Evolutionary conservation across 192 early-diverging fungal species (phyloP), one percentile per base, ranked within the genome.

Genomic region (Dispira simplex): DNA sequence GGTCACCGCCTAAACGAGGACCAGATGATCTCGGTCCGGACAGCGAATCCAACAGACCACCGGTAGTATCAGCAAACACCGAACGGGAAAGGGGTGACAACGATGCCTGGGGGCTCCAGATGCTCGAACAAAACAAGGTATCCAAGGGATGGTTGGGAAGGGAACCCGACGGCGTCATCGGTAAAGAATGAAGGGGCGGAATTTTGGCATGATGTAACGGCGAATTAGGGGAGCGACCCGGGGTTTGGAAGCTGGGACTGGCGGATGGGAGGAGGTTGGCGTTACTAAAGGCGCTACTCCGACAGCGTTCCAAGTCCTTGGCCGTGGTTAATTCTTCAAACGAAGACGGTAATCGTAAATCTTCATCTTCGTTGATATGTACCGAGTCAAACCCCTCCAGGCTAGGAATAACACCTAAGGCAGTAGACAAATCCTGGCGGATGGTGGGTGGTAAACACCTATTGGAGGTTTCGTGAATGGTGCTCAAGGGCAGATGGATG

Each of bases 121-220:
- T 56, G 21, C 21, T 56, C 25, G 54, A 26, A 28, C 21, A 10
- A 25, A 56, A 21, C 12, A 56, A 56, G 1, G 54, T 10, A 1
- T 56, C 54, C 25, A 12, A 27, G 54, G 54, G 25, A 13, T 8
- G 13, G 54, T 14, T 56, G 25, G 54, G 54, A 21, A 56, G 54
- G 54, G 54, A 56, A 3, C 54, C 54, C 9, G 28, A 25, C 16
- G 16, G 4, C 2, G 54, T 13, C 54, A 56, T 21, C 28, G 13
- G 16, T 21, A 25, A 9, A 12, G 23, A 27, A 21, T 28, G 25
- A 9, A 56, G 12, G 54, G 54, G 23, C 3, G 20, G 21, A 25
- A 56, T 56, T 14, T 56, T 26, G 54, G 54, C 54, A 3, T 56
- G 54, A 28, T 28, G 54, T 21, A 56, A 21, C 3, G 54, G 54